Percentiles rank a stretch among this genome's conserved stretches.
Evolutionary conservation across 805 yeast genomes (phyloP).

Genomic region (Monosporozyma aerobia): DNA sequence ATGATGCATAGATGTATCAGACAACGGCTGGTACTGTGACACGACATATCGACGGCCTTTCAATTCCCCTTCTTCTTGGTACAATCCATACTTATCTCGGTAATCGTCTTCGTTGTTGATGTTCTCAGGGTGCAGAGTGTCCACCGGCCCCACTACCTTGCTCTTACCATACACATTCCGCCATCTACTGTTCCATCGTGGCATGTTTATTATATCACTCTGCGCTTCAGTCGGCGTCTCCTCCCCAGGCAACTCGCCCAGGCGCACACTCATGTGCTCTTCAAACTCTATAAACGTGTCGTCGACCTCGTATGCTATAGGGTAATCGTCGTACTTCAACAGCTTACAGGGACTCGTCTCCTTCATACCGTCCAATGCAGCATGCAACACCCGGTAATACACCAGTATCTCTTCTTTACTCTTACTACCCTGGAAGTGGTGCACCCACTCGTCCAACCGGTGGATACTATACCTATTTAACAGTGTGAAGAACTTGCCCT

Average conservation of each 20-base stretch:
- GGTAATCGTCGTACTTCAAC: conserved; percentile 16
- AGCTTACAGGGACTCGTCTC: conserved; percentile 11
- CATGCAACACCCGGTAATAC: conserved; percentile 19
- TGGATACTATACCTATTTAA: conserved; percentile 26
- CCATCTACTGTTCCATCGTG: conserved; percentile 28
- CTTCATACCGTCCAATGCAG: conserved; percentile 14
- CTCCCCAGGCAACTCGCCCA: too few species aligned
- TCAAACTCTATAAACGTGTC: conserved; percentile 21
- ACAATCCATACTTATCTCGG: not conserved
- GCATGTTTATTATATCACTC: too few species aligned
- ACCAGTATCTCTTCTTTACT: conserved; percentile 22
- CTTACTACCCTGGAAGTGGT: conserved; percentile 11
- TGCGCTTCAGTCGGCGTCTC: too few species aligned
- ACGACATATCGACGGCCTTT: not conserved
- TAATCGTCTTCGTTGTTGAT: not conserved
- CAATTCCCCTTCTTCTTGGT: not conserved
- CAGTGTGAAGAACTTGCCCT: conserved; percentile 23
- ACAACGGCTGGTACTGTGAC: not conserved
- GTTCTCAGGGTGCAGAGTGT: not conserved
- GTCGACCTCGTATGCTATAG: conserved; percentile 29
- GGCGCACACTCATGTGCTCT: conserved; percentile 11
- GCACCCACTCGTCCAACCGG: conserved; percentile 24
- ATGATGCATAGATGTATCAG: too few species aligned
- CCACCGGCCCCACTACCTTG: conserved; percentile 9
- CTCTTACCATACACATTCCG: conserved; percentile 17